phyloP scores from a whole-genome alignment of 495 filamentous ascomycete genomes.

The Aspergillus coremiiformis region DNA sequence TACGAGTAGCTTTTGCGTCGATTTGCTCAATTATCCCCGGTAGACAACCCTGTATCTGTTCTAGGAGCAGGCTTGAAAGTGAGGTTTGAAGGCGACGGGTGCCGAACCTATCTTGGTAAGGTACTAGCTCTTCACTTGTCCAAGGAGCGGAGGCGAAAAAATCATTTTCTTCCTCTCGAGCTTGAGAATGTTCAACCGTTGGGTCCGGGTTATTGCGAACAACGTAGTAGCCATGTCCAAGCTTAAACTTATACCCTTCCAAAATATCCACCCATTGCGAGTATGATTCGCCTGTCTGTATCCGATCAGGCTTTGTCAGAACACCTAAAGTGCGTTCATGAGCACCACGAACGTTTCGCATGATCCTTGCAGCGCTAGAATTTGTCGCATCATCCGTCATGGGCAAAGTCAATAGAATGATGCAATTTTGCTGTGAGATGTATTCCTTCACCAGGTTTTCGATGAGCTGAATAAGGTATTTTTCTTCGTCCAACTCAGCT shows the following conservation, averaged over 20 bases:
- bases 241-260: constrained; percentile 40
- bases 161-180: constrained; percentile 47
- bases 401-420: constrained; percentile 65
- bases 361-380: constrained; percentile 58
- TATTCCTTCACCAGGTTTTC: constrained; percentile 62
- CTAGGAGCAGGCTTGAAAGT: constrained; percentile 46
- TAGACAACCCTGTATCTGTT: constrained; percentile 52
- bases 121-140: constrained; percentile 32
- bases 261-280: constrained; percentile 54
- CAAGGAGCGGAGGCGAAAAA: constrained; percentile 52
- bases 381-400: constrained; percentile 70
- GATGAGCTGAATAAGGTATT: constrained; percentile 58
- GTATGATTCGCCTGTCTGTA: constrained; percentile 42
- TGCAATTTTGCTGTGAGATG: constrained; percentile 53
- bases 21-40: constrained; percentile 55
- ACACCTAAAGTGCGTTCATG: constrained; percentile 61
- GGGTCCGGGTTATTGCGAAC: constrained; percentile 53
- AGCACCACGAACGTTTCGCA: constrained; percentile 49
- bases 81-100: constrained; percentile 47
- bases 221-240: constrained; percentile 61
- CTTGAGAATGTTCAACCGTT: constrained; percentile 42
- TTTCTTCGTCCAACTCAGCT: constrained; percentile 50
- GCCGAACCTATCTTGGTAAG: constrained; percentile 49
- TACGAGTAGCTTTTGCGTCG: constrained; percentile 34
- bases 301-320: constrained; percentile 71